These are phyloP conservation scores for Quillaja saponaria DNA, from an alignment of 306 rosid genomes.

Conservation along the genomic window DNA sequence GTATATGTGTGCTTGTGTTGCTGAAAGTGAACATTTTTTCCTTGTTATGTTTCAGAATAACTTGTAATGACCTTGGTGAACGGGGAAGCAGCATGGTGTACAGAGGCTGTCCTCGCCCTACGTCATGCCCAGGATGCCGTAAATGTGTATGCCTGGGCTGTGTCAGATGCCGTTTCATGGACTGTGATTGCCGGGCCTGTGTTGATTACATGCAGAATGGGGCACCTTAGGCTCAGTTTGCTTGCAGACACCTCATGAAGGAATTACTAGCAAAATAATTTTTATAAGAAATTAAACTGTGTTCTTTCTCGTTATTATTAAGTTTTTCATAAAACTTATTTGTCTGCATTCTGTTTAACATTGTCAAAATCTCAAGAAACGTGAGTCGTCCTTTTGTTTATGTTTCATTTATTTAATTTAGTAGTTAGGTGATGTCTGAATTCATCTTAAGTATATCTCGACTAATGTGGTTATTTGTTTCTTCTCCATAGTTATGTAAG, in stretches of 20 bases:
- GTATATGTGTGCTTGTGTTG: neutral
- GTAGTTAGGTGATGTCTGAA: no score
- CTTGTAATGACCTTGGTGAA: constrained; percentile 15
- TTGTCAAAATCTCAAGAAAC: no score
- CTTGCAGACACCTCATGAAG: no score
- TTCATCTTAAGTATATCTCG: no score
- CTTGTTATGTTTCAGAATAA: constrained; percentile 35
- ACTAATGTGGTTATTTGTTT: no score
- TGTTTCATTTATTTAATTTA: no score
- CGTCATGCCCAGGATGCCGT: constrained; percentile 45
- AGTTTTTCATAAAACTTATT: neutral
- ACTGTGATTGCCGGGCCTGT: constrained; percentile 52
- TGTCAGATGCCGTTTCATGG: constrained; percentile 49
- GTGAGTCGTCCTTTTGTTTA: no score
- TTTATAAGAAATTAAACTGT: no score
- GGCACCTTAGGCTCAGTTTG: constrained; percentile 23
- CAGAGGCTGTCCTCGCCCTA: constrained; percentile 38
- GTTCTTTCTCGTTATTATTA: neutral
- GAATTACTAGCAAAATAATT: neutral
- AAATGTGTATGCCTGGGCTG: constrained; percentile 53
- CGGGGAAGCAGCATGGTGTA: constrained; percentile 42
- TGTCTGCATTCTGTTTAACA: neutral
- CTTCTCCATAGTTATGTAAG: no score
- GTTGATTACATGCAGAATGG: constrained; percentile 45
- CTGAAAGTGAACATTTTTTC: neutral